Conservation (phyloP, 331 rosid genomes). For the Cydonia oblonga region DNA sequence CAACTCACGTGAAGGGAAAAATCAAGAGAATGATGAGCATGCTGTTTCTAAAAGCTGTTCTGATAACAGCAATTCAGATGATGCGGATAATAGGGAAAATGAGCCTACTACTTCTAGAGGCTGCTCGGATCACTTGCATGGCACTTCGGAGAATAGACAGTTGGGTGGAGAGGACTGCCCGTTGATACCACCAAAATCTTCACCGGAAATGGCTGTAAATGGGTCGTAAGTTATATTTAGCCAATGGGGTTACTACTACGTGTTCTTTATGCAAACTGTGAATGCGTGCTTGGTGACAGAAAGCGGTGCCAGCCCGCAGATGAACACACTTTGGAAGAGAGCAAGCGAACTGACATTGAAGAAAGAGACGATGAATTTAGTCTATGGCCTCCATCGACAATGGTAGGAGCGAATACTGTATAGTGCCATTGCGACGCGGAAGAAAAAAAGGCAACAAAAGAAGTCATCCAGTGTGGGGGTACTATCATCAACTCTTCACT, state of each 20-base stretch:
- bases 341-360: conserved; percentile 14
- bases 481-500: conserved; percentile 13
- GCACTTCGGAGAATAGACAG: conserved; percentile 42
- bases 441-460: no score
- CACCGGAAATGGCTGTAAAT: conserved; percentile 89
- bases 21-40: conserved; percentile 26
- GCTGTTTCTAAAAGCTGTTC: conserved; percentile 29
- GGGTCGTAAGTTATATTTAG: conserved; percentile 41
- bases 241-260: neutral
- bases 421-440: conserved; percentile 30
- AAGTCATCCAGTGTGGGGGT: no score
- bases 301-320: conserved; percentile 21
- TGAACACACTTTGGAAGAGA: conserved; percentile 14
- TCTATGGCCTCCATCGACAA: conserved; percentile 20
- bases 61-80: conserved; percentile 25
- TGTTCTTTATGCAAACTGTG: conserved; percentile 19
- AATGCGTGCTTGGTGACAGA: conserved; percentile 29
- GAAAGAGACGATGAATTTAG: conserved; percentile 28
- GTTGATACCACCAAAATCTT: conserved; percentile 64
- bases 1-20: conserved; percentile 29
- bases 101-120: conserved; percentile 42
- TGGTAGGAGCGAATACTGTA: conserved; percentile 40
- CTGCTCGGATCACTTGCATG: conserved; percentile 49
- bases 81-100: conserved; percentile 46
- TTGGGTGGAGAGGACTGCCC: conserved; percentile 65